Evolutionary conservation across 805 yeast genomes (phyloP), one percentile per base, ranked within the genome.

Genomic region (Kuraishia cidri): DNA sequence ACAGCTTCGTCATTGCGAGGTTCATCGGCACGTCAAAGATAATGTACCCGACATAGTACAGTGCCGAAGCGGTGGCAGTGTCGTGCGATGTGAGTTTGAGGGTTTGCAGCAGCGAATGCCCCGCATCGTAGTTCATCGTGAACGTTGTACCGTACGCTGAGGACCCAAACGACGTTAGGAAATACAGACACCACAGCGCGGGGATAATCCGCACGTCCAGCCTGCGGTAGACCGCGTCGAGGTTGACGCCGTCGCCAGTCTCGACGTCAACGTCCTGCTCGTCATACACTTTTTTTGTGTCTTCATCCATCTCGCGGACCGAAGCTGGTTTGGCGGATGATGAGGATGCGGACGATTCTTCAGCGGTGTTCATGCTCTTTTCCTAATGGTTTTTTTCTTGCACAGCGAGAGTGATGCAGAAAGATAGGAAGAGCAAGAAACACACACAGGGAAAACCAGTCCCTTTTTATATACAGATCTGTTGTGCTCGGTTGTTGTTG

Each of bases 11-110:
- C 94, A 85, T 83, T 32, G 74, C 58, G 44, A 85, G 64, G 54
- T 85, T 85, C 88, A 83, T 83, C 22, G 95, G 95, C 23, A 85
- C 76, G 54, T 85, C 95, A 48, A 85, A 85, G 26, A 85, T 60
- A 42, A 85, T 83, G 52, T 72, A 83, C 4, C 88, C 95, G 12
- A 85, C 94, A 45, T 74, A 83, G 60, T 80, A 79, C 26, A 85
- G 62, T 0, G 95, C 92, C 14, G 82, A 75, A 3, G 94, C 94
- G 2, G 79, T 71, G 3, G 88, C 72, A 1, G 70, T 66, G 40
- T 82, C 72, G 34, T 78, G 73, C 2, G 75, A 14, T 1, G 67
- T 62, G 36, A 82, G 60, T 1, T 60, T 43, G 21, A 84, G 63
- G 6, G 70, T 50, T 39, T 66, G 74, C 1, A 46, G 45, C 36